Evolutionary conservation across 2,329 filamentous ascomycete species (phyloP), one percentile per base, ranked within the genome.

Genomic region (Fusarium metavorans): DNA sequence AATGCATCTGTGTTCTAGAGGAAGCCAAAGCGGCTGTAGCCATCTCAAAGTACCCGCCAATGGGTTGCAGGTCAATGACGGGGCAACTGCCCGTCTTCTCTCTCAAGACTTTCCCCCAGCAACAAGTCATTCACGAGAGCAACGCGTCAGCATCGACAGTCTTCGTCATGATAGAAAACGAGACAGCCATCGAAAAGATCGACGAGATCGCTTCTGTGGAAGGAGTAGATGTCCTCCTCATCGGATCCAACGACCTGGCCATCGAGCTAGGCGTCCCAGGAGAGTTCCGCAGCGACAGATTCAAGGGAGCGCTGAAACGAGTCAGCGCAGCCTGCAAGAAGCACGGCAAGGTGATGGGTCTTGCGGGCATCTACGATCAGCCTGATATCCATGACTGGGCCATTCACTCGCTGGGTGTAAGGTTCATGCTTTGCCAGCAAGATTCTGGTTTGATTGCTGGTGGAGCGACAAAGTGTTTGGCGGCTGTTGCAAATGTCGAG

Each of bases 1-100:
- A 48, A 48, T 5, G 25, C 7, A 1, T 10, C 7, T 37, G 0
- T 30, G 0, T n/a, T n/a, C 1, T 85, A 2, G 89, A 76, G 63
- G 85, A 86, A 1, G 83, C 84, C 0, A 82, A 83, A 2, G 82
- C 78, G 1, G 85, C 85, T 0, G 84, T 87, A 1, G 80, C 45
- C 4, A 86, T 62, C 2, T 85, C 71, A 11, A 80, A 80, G 43
- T 79, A 76, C 11, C 78, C 78, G 2, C 77, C 78, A 0, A 30
- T 61, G n/a, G 78, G 78, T 1, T 70, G 68, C 18, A 70, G 78
- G 3, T 79, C 77, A 3, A 75, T 79, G 58, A 79, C 73, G 5
- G 78, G 76, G 5, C 67, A 71, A 6, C 41, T 76, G 32, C 76
- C 77, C 1, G n/a, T 74, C 5, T 78, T 80, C 59, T 71, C 68